A percentile compares a stretch with the other conserved stretches of the same genome.
phyloP scores from a whole-genome alignment of 345 rosid genomes.

The Schrenkiella parvula region DNA sequence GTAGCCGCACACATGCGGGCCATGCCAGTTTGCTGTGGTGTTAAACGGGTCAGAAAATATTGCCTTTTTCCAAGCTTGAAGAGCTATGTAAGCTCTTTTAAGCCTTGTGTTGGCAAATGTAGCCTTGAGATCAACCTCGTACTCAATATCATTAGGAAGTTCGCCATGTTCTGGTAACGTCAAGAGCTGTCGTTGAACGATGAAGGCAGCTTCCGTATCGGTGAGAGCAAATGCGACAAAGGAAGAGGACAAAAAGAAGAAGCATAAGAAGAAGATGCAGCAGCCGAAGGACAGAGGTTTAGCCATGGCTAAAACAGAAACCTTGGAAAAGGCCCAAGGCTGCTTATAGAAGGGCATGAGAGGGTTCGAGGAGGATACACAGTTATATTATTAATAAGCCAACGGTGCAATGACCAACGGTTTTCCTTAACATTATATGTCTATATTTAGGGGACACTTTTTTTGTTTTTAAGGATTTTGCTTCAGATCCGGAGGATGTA shows the following conservation, averaged over 20 bases:
- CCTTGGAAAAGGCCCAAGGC: constrained; percentile 76
- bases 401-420: constrained; percentile 15
- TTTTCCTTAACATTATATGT: constrained; percentile 12
- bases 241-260: constrained; percentile 29
- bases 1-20: constrained; percentile 62
- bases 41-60: constrained; percentile 73
- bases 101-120: constrained; percentile 59
- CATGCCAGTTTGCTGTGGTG: constrained; percentile 72
- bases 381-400: constrained; percentile 26
- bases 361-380: constrained; percentile 19
- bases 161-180: constrained; percentile 39
- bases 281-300: constrained; percentile 53
- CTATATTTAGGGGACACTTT: constrained; percentile 24
- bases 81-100: constrained; percentile 61
- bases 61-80: constrained; percentile 76
- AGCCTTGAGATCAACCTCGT: constrained; percentile 31
- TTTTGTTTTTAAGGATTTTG: constrained; percentile 15
- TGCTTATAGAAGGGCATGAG: constrained; percentile 47
- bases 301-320: constrained; percentile 38
- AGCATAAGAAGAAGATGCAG: constrained; percentile 33
- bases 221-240: constrained; percentile 42
- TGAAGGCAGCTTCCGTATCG: constrained; percentile 52
- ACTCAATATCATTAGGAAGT: constrained; percentile 35
- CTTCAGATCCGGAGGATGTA: constrained; percentile 17
- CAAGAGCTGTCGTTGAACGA: constrained; percentile 66